Percentiles rank a stretch among this genome's conserved stretches.
These are phyloP conservation scores for Auricularia heimuer DNA, from an alignment of 768 basidiomycete genomes.

Conservation along the genomic window DNA sequence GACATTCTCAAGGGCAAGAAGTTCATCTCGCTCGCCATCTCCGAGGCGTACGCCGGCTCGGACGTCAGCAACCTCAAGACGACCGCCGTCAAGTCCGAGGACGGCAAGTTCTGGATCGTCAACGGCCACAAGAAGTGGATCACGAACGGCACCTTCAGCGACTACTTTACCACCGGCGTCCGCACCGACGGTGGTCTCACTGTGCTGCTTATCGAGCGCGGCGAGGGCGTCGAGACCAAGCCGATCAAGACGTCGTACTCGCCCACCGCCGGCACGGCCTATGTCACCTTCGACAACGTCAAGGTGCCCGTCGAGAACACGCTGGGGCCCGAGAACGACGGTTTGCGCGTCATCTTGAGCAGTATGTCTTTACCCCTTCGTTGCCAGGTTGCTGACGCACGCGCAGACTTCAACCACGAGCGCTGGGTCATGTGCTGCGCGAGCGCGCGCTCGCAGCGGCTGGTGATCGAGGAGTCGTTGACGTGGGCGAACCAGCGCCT, in stretches of 20 bases:
- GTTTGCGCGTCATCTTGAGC: conserved; percentile 48
- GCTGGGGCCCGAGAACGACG: conserved; percentile 69
- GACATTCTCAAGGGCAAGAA: conserved; percentile 47
- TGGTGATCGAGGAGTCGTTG: conserved; percentile 73
- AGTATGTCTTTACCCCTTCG: conserved; percentile 16
- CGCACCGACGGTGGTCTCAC: conserved; percentile 54
- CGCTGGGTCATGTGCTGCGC: conserved; percentile 85
- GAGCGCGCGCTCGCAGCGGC: conserved; percentile 53
- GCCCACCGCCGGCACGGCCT: conserved; percentile 74
- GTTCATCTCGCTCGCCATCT: conserved; percentile 80
- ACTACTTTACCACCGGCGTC: conserved; percentile 4
- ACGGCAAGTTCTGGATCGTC: conserved; percentile 77
- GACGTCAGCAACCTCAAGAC: conserved; percentile 60
- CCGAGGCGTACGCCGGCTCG: conserved; percentile 80
- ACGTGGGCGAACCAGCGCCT: conserved; percentile 87
- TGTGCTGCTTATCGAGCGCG: conserved; percentile 76
- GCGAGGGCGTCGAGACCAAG: conserved; percentile 75
- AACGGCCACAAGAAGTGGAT: conserved; percentile 87
- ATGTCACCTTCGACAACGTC: conserved; percentile 74
- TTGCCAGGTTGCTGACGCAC: conserved; percentile 18
- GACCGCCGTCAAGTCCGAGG: conserved; percentile 65
- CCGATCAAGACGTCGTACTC: conserved; percentile 90
- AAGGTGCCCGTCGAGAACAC: conserved; percentile 83
- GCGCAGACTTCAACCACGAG: conserved; percentile 87
- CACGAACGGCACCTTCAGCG: conserved; percentile 41